Percentiles rank a stretch among this genome's conserved stretches.
These are phyloP conservation scores for Talaromyces sp. DNA, from an alignment of 2,329 filamentous ascomycete species.

Conservation along the genomic window DNA sequence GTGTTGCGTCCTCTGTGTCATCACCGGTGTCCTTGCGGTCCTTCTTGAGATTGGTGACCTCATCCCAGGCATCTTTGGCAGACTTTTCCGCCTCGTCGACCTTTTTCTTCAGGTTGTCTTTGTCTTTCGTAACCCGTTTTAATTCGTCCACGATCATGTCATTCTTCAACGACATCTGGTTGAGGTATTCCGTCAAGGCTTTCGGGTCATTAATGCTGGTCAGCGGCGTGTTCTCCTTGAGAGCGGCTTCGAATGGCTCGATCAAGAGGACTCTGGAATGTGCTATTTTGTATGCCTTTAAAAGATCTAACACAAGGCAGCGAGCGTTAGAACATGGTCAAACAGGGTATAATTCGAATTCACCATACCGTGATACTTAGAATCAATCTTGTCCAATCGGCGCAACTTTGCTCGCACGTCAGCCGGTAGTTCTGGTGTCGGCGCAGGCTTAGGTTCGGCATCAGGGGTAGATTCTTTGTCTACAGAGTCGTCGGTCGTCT, in stretches of 20 bases:
- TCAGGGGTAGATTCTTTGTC: conserved; percentile 19
- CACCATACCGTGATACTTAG: conserved; percentile 72
- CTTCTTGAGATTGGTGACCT: conserved; percentile 54
- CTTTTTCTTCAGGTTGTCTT: conserved; percentile 74
- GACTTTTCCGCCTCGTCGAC: conserved; percentile 64
- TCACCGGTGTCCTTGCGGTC: conserved; percentile 28
- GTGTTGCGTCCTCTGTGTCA: conserved; percentile 11
- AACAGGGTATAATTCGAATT: background rate
- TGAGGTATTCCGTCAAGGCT: conserved; percentile 83
- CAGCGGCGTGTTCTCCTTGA: conserved; percentile 88
- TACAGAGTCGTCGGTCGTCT: conserved; percentile 18
- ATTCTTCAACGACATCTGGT: conserved; percentile 76
- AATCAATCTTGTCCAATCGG: conserved; percentile 85
- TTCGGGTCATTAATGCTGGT: conserved; percentile 82
- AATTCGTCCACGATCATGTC: conserved; percentile 94
- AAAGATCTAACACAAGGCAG: conserved; percentile 59
- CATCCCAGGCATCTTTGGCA: conserved; percentile 57
- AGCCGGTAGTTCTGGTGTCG: conserved; percentile 57
- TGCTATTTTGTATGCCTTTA: conserved; percentile 87
- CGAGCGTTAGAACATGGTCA: background rate
- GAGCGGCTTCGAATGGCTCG: conserved; percentile 84
- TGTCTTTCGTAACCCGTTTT: conserved; percentile 77
- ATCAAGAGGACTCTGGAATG: conserved; percentile 82
- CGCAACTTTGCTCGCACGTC: conserved; percentile 72
- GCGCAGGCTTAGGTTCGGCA: conserved; percentile 18